phyloP scores from a whole-genome alignment of 306 rosid species.

The Pueraria montana region DNA sequence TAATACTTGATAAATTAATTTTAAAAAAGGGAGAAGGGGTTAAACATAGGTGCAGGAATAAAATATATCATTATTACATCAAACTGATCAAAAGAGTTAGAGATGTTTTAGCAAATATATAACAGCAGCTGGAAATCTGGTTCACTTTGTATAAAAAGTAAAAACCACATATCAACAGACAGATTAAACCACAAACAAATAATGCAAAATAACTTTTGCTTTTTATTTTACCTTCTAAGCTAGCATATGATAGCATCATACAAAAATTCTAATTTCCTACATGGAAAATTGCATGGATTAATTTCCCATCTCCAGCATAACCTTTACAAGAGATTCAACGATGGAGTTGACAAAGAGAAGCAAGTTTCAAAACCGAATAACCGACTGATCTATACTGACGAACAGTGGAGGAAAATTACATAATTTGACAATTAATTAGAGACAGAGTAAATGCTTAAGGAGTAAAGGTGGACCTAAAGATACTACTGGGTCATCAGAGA shows the following conservation, averaged over 20 bases:
- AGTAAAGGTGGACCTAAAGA: slow-evolving; percentile 14
- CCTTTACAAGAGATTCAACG: slow-evolving; percentile 15
- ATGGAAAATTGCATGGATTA: neutral
- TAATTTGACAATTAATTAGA: slow-evolving; percentile 10
- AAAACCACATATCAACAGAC: neutral
- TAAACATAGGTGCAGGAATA: neutral
- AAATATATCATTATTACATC: slow-evolving; percentile 18
- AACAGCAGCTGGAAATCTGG: neutral
- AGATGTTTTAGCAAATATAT: neutral
- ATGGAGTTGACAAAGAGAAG: slow-evolving; percentile 26
- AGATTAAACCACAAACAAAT: neutral
- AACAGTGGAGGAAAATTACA: neutral
- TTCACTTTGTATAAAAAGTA: neutral
- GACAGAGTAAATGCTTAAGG: neutral
- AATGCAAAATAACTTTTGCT: slow-evolving; percentile 1
- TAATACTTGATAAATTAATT: neutral
- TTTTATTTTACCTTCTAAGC: slow-evolving; percentile 25
- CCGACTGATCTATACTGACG: slow-evolving; percentile 4
- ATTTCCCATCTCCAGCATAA: slow-evolving; percentile 7
- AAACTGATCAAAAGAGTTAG: neutral
- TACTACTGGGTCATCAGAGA: slow-evolving; percentile 23
- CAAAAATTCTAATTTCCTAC: neutral
- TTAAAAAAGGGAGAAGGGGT: too few relatives aligned
- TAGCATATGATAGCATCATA: neutral
- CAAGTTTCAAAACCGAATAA: slow-evolving; percentile 32